Evolutionary conservation across 371 early-diverging fungal species (phyloP).

Genomic region (Lichtheimia ornata): DNA sequence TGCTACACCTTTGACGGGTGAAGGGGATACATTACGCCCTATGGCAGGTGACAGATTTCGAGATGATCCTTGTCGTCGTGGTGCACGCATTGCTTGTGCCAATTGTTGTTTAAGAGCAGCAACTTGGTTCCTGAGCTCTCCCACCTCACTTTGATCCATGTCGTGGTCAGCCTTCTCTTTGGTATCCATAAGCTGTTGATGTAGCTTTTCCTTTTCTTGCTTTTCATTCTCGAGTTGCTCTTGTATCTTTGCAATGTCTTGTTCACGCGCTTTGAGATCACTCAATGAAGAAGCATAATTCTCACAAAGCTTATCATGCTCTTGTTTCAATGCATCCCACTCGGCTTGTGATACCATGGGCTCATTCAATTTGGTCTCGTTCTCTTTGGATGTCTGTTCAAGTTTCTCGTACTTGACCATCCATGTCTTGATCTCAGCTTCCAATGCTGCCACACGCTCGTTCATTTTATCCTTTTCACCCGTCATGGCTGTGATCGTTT

Average conservation of each 20-base stretch:
- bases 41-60: slow-evolving; percentile 20
- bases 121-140: slow-evolving; percentile 25
- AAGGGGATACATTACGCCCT: slow-evolving; percentile 28
- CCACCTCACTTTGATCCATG: slow-evolving; percentile 26
- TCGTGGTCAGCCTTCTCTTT: slow-evolving; percentile 21
- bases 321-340: slow-evolving; percentile 52
- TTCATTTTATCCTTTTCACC: slow-evolving; percentile 64
- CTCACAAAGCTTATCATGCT: slow-evolving; percentile 35
- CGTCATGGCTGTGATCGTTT: slow-evolving; percentile 67
- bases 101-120: slow-evolving; percentile 52
- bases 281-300: slow-evolving; percentile 46
- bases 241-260: slow-evolving; percentile 63
- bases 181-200: slow-evolving; percentile 14
- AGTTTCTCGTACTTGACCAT: slow-evolving; percentile 67
- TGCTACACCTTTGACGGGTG: slow-evolving; percentile 27
- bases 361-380: slow-evolving; percentile 48
- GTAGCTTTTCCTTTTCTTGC: slow-evolving; percentile 67
- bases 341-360: slow-evolving; percentile 60
- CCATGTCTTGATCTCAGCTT: slow-evolving; percentile 64
- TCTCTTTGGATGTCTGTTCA: slow-evolving; percentile 41
- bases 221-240: slow-evolving; percentile 63
- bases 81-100: slow-evolving; percentile 38
- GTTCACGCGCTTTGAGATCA: slow-evolving; percentile 55
- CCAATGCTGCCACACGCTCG: slow-evolving; percentile 55
- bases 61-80: slow-evolving; percentile 29